phyloP scores from a whole-genome alignment of 495 filamentous ascomycete genomes.

The Talaromyces stipitatus region DNA sequence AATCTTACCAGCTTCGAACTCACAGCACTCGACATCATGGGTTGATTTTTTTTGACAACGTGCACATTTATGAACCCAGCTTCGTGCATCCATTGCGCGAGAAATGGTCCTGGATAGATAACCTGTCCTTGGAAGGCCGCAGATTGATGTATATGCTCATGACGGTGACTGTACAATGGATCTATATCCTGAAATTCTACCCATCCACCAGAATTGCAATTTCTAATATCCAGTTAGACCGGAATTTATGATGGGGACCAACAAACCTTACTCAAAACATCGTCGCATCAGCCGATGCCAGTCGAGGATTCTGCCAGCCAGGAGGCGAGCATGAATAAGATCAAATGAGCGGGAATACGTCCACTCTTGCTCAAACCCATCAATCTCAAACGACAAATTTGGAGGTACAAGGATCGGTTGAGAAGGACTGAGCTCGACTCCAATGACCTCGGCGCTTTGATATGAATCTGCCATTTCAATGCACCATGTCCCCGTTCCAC shows the following conservation, averaged over 20 bases:
- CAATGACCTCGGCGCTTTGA: constrained; percentile 15
- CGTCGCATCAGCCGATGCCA: constrained; percentile 17
- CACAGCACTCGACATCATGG: neutral
- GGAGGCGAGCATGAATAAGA: constrained; percentile 27
- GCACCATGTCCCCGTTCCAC: constrained; percentile 45
- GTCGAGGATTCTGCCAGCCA: constrained; percentile 24
- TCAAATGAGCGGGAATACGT: constrained; percentile 14
- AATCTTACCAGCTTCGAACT: neutral
- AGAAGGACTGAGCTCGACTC: constrained; percentile 16
- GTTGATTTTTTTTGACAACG: neutral
- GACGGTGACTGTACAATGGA: neutral
- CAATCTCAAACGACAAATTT: constrained; percentile 25
- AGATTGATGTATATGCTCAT: neutral
- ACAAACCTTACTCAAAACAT: constrained; percentile 6
- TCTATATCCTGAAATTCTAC: constrained; percentile 31
- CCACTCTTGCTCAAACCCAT: constrained; percentile 24
- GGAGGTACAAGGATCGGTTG: constrained; percentile 27
- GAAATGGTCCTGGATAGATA: constrained; percentile 6
- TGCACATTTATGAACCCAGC: constrained; percentile 51
- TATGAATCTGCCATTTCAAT: constrained; percentile 17
- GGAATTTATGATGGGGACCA: neutral
- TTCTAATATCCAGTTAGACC: constrained; percentile 1
- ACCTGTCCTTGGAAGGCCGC: neutral
- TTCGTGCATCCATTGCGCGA: constrained; percentile 27
- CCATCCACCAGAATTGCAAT: constrained; percentile 35